Conservation (phyloP, 2,329 filamentous ascomycete genomes). For the Alternaria triticina region DNA sequence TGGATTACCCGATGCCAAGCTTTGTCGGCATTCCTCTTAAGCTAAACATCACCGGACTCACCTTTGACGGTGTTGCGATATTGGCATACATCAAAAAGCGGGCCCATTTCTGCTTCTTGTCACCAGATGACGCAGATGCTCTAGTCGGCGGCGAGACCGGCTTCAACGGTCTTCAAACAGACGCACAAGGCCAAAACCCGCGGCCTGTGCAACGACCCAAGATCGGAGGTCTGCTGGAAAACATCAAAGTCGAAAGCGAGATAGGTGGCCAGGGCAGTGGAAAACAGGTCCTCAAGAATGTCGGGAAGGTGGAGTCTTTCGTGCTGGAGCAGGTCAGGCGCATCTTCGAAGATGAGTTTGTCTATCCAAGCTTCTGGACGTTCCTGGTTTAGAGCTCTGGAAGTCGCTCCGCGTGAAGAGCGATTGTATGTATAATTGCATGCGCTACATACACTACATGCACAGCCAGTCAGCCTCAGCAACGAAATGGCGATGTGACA, state of each 20-base stretch:
- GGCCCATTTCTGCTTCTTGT: slow-evolving; percentile 93
- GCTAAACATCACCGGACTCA: slow-evolving; percentile 91
- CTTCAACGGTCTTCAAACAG: slow-evolving; percentile 38
- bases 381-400: slow-evolving; percentile 73
- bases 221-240: slow-evolving; percentile 81
- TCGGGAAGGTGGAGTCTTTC: slow-evolving; percentile 97
- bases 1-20: slow-evolving; percentile 98
- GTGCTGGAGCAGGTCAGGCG: slow-evolving; percentile 94
- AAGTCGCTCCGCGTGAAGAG: not conserved
- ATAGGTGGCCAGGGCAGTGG: slow-evolving; percentile 91
- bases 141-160: slow-evolving; percentile 56
- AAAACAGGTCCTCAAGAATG: slow-evolving; percentile 96
- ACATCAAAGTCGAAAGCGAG: slow-evolving; percentile 96
- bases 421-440: not conserved
- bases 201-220: slow-evolving; percentile 46
- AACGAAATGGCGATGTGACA: slow-evolving; percentile 2
- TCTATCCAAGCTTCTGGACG: slow-evolving; percentile 98
- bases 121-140: slow-evolving; percentile 85
- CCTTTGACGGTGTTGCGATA: slow-evolving; percentile 93
- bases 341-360: slow-evolving; percentile 98
- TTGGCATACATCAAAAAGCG: slow-evolving; percentile 87
- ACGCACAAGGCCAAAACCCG: slow-evolving; percentile 33
- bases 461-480: not conserved
- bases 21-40: slow-evolving; percentile 96
- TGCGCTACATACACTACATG: not conserved